A percentile compares a stretch with the other conserved stretches of the same genome.
Conservation (phyloP, 768 basidiomycete genomes). For the Boletus reticulatus region DNA sequence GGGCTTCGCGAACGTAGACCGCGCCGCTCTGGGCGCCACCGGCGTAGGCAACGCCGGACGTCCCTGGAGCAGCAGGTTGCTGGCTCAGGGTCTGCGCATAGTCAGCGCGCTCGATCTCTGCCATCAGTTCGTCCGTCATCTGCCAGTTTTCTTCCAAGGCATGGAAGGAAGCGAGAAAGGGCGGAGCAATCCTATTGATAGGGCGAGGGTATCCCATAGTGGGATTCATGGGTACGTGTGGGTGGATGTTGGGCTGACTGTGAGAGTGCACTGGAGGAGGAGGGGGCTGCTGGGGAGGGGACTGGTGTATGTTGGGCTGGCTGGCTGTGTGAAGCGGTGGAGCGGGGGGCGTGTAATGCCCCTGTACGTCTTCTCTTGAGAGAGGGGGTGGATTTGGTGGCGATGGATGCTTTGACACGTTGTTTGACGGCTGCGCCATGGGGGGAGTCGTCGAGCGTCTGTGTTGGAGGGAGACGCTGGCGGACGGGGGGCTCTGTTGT, state of each 20-base stretch:
- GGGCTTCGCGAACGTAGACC: conserved; percentile 32
- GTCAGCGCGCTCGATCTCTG: conserved; percentile 72
- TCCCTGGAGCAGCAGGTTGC: conserved; percentile 35
- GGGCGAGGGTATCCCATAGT: conserved; percentile 62
- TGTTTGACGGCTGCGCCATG: conserved; percentile 31
- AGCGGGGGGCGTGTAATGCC: conserved; percentile 46
- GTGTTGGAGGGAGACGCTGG: conserved; percentile 34
- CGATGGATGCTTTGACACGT: conserved; percentile 32
- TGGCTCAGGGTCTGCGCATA: conserved; percentile 55
- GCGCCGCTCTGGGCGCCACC: conserved; percentile 43
- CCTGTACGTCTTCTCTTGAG: conserved; percentile 24
- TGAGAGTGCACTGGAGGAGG: conserved; percentile 33
- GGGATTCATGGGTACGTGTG: conserved; percentile 22
- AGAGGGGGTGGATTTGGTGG: conserved; percentile 7
- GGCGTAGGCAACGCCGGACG: conserved; percentile 45
- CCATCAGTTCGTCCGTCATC: conserved; percentile 67
- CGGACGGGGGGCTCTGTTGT: conserved; percentile 36
- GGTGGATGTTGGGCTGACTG: conserved; percentile 28
- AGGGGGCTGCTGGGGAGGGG: conserved; percentile 34
- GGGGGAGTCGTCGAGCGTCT: conserved; percentile 34
- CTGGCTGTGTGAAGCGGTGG: conserved; percentile 32
- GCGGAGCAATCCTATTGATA: conserved; percentile 52
- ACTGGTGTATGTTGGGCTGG: conserved; percentile 29
- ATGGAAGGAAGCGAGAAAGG: conserved; percentile 56
- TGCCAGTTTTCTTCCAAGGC: conserved; percentile 58